These are phyloP conservation scores for Ramichloridium luteum DNA, from an alignment of 2,329 filamentous ascomycete species.

Conservation along the genomic window DNA sequence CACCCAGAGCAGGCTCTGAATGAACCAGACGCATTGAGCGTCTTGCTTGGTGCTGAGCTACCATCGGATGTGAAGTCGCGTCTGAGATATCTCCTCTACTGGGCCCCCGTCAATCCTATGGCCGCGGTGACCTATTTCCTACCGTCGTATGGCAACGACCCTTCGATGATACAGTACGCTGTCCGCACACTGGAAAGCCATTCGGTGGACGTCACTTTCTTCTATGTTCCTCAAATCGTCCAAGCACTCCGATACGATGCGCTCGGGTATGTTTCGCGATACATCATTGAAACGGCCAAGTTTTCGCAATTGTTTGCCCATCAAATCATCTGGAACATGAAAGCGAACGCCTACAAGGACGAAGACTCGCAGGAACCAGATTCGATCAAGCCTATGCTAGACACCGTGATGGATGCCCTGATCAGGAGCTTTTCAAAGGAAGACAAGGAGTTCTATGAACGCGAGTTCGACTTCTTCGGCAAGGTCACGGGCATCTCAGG, in stretches of 20 bases:
- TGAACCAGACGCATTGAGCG: constrained; percentile 69
- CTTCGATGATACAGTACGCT: constrained; percentile 89
- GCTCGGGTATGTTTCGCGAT: constrained; percentile 87
- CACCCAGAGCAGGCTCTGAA: constrained; percentile 71
- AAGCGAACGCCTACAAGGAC: constrained; percentile 96
- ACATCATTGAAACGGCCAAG: constrained; percentile 91
- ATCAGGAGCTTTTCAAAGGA: constrained; percentile 65
- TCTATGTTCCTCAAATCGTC: constrained; percentile 96
- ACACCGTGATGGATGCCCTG: constrained; percentile 77
- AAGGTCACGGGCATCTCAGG: constrained; percentile 93
- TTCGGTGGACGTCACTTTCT: constrained; percentile 93
- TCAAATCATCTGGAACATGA: constrained; percentile 99
- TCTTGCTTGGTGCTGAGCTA: constrained; percentile 65
- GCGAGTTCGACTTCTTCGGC: constrained; percentile 95
- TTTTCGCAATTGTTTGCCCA: constrained; percentile 98
- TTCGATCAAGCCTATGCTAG: constrained; percentile 81
- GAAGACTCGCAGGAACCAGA: constrained; percentile 87
- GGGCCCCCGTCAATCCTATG: constrained; percentile 83
- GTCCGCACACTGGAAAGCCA: constrained; percentile 92
- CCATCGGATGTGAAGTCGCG: constrained; percentile 72
- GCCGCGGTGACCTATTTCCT: constrained; percentile 89
- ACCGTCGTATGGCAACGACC: constrained; percentile 80
- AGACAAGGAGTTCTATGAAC: constrained; percentile 79
- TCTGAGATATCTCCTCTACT: constrained; percentile 87
- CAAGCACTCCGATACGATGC: constrained; percentile 87